Conservation (phyloP, 257 asterid genomes). For the Forsythia suspensa region DNA sequence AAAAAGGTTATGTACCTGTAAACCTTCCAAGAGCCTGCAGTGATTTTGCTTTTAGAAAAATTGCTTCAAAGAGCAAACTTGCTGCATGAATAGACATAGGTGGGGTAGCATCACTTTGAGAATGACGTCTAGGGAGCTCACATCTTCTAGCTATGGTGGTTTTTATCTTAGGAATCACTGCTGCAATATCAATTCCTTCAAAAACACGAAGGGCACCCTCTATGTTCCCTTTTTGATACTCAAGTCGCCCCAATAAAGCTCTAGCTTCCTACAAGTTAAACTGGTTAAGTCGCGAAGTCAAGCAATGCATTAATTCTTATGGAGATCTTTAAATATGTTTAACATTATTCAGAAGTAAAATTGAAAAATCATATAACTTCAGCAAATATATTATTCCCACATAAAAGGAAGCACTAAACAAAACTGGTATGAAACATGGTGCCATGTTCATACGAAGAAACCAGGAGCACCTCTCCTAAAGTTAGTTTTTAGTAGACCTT, state of each 20-base stretch:
- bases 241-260: slow-evolving; percentile 92
- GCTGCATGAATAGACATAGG: slow-evolving; percentile 95
- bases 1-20: slow-evolving; percentile 51
- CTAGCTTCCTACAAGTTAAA: slow-evolving; percentile 72
- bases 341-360: background rate
- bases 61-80: slow-evolving; percentile 84
- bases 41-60: slow-evolving; percentile 84
- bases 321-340: background rate
- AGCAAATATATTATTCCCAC: background rate
- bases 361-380: background rate
- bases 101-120: slow-evolving; percentile 60
- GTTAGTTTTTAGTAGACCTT: background rate
- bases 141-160: slow-evolving; percentile 52
- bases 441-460: background rate
- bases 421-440: background rate
- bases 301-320: background rate
- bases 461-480: background rate
- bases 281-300: background rate
- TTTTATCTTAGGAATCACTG: slow-evolving; percentile 72
- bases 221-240: slow-evolving; percentile 85
- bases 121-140: slow-evolving; percentile 68
- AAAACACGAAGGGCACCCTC: slow-evolving; percentile 92
- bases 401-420: background rate
- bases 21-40: slow-evolving; percentile 77
- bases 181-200: slow-evolving; percentile 83